Base-by-base conservation (phyloP, 805 yeast species). In the Hanseniaspora meyeri region DNA sequence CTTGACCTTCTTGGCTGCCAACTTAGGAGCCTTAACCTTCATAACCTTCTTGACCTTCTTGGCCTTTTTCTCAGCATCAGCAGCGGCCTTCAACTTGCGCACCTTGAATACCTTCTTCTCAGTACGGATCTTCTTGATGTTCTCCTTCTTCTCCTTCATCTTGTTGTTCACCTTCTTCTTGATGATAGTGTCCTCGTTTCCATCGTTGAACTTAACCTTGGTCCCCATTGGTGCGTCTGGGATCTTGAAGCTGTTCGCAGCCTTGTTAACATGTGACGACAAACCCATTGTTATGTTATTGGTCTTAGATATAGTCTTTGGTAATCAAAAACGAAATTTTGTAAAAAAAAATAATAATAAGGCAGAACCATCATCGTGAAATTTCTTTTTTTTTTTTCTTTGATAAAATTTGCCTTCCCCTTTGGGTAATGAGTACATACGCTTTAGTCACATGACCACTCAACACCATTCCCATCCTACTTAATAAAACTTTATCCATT, bases 221-320 rank as follows among this genome's bases (percentile, higher is more conserved):
- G 39, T 52, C 3, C 56, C 56, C 56, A 52, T 52, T 14, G 56
- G 56, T 38, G 37, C 46, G 4, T 19, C 20, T 1, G 56, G 56
- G 8, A 52, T 38, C 38, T 52, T 45, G 29, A 52, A 46, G 40
- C 46, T 52, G 19, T 52, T 52, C 10, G 51, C 16, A 45, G 56
- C 56, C n/a, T 52, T 52, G 16, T 52, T 52, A 19, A 52, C 56
- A 19, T 52, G 56, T 29, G 51, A 45, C 20, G 47, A 49, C 17
- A 52, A 31, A 3, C 56, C 56, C 56, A 52, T 49, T n/a, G 1
- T 39, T 29, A n/a, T 39, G 9, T 24, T 3, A 24, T 43, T 20
- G 27, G 45, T 19, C 3, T 11, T n/a, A n/a, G n/a, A n/a, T n/a
- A n/a, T n/a, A n/a, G n/a, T n/a, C n/a, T n/a, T n/a, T n/a, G n/a